Evolutionary conservation across 148 eudicot genomes (phyloP).

Genomic region (Limonium bicolor): DNA sequence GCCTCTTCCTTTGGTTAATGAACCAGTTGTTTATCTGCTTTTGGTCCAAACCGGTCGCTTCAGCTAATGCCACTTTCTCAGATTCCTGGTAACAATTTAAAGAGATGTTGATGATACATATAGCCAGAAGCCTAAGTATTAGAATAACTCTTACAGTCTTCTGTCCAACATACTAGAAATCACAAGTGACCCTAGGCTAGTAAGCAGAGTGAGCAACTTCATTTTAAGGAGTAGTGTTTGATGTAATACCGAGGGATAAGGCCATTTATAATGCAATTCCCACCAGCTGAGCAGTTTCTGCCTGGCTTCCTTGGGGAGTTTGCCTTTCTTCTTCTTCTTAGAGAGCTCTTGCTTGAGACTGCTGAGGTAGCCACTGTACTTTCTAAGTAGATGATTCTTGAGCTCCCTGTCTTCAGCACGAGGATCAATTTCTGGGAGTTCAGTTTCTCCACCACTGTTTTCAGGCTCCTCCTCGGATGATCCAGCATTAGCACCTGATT

Average conservation of each 20-base stretch:
- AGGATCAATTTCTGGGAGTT: constrained; percentile 69
- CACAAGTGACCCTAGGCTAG: neutral
- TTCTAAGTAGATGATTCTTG: constrained; percentile 69
- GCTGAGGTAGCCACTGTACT: constrained; percentile 85
- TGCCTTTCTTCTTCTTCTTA: constrained; percentile 72
- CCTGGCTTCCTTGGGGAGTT: constrained; percentile 58
- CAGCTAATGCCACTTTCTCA: constrained; percentile 72
- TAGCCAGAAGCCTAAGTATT: neutral
- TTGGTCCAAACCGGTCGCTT: constrained; percentile 65
- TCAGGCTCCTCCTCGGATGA: constrained; percentile 91
- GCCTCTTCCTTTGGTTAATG: constrained; percentile 61
- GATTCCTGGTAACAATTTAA: constrained; percentile 28
- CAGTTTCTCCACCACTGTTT: constrained; percentile 81
- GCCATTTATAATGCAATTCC: constrained; percentile 76
- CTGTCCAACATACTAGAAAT: too few species aligned
- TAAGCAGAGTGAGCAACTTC: neutral
- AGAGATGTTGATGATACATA: neutral
- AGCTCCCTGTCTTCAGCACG: constrained; percentile 87
- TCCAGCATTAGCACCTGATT: constrained; percentile 59
- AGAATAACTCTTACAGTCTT: too few species aligned
- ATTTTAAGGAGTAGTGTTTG: neutral
- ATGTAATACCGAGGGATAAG: constrained; percentile 45
- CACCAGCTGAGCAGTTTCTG: constrained; percentile 62
- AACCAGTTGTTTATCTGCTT: constrained; percentile 71
- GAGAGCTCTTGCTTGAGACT: constrained; percentile 89